These are phyloP conservation scores for Solanum corneliomulleri DNA, from an alignment of 257 asterid genomes.

Conservation along the genomic window DNA sequence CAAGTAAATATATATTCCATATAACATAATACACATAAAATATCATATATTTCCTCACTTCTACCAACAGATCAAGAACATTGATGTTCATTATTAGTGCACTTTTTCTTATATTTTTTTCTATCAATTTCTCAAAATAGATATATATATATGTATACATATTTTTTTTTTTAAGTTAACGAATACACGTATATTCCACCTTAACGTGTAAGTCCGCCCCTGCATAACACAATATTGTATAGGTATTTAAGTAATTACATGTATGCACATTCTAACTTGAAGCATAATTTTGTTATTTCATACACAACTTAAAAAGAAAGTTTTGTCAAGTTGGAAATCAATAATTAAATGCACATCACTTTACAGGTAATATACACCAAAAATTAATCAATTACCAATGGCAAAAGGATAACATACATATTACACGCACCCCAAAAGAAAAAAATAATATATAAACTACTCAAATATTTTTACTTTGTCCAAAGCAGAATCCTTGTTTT, in stretches of 20 bases:
- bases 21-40: no score
- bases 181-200: fast-evolving
- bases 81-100: fast-evolving
- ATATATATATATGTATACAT: no score
- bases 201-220: no score
- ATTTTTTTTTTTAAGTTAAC: no score
- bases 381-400: background rate
- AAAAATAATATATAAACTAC: background rate
- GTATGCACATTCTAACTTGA: no score
- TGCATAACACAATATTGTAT: no score
- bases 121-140: fast-evolving
- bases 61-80: no score
- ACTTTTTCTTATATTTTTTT: no score
- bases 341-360: background rate
- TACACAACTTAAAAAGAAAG: no score
- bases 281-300: no score
- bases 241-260: fast-evolving
- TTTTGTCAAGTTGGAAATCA: background rate
- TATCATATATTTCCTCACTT: no score
- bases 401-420: background rate
- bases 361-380: background rate
- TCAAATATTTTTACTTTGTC: background rate
- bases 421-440: background rate
- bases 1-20: no score
- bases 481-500: background rate